Evolutionary conservation across 2,329 filamentous ascomycete species (phyloP).

Genomic region (Monosporascus sp.): DNA sequence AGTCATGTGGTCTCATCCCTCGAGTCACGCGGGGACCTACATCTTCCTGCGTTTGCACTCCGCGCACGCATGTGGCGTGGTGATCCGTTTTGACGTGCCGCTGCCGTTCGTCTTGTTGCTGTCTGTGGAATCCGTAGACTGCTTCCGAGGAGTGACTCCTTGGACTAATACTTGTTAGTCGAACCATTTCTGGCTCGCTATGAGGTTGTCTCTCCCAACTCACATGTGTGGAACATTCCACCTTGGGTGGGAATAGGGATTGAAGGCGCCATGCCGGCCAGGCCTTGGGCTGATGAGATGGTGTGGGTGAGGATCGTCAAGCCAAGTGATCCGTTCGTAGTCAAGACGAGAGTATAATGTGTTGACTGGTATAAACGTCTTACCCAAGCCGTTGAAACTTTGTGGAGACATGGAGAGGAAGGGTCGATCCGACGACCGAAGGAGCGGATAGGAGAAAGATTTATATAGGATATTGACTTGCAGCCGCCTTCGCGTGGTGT

Average conservation of each 20-base stretch:
- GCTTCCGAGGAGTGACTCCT: conserved; percentile 46
- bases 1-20: conserved; percentile 12
- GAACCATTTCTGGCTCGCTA: background rate
- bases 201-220: conserved; percentile 4
- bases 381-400: conserved; percentile 11
- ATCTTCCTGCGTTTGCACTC: conserved; percentile 73
- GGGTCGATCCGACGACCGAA: conserved; percentile 22
- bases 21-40: conserved; percentile 25
- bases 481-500: conserved; percentile 26
- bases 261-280: conserved; percentile 37
- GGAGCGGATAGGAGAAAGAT: conserved; percentile 29
- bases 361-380: background rate
- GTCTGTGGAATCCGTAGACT: conserved; percentile 35
- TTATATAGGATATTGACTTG: conserved; percentile 35
- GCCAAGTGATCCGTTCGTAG: background rate
- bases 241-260: conserved; percentile 42
- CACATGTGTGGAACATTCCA: conserved; percentile 47
- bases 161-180: conserved; percentile 31
- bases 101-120: conserved; percentile 24
- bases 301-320: background rate
- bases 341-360: conserved; percentile 2
- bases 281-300: conserved; percentile 8
- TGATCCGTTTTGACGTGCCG: conserved; percentile 27
- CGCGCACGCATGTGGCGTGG: conserved; percentile 35
- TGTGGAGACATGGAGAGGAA: conserved; percentile 18